Conservation (phyloP, 805 yeast genomes). For the Priceomyces castillae region DNA sequence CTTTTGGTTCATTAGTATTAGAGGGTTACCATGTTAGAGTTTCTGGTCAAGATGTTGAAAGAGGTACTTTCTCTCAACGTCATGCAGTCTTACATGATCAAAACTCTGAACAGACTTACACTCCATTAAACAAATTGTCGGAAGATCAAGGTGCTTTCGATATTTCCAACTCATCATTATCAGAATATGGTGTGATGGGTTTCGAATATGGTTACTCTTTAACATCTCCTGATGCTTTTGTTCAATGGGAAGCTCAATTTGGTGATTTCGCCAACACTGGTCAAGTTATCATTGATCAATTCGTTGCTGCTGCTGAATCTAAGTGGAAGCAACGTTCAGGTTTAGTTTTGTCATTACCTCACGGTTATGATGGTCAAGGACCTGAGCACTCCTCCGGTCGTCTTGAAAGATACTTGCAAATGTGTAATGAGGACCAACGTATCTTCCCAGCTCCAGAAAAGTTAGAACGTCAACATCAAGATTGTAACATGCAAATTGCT, state of each 20-base stretch:
- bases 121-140: constrained; percentile 78
- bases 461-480: constrained; percentile 96
- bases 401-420: constrained; percentile 92
- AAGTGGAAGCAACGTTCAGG: constrained; percentile 99
- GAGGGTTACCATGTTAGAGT: constrained; percentile 98
- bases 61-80: constrained; percentile 99
- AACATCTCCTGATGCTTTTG: constrained; percentile 95
- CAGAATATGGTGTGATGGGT: constrained; percentile 99
- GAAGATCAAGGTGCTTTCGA: constrained; percentile 83
- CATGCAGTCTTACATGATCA: constrained; percentile 98
- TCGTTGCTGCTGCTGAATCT: constrained; percentile 93
- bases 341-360: constrained; percentile 90
- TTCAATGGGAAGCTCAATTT: constrained; percentile 99
- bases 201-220: constrained; percentile 98
- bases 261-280: constrained; percentile 99
- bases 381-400: constrained; percentile 99
- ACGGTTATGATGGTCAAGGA: constrained; percentile 99
- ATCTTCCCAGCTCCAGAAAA: constrained; percentile 86
- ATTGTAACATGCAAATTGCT: constrained; percentile 95
- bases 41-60: constrained; percentile 99
- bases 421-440: constrained; percentile 95
- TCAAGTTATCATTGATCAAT: constrained; percentile 95
- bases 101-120: constrained; percentile 73
- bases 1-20: constrained; percentile 84
- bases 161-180: constrained; percentile 90